Conservation (phyloP, 306 rosid species). For the Cicer pinnatifidum region DNA sequence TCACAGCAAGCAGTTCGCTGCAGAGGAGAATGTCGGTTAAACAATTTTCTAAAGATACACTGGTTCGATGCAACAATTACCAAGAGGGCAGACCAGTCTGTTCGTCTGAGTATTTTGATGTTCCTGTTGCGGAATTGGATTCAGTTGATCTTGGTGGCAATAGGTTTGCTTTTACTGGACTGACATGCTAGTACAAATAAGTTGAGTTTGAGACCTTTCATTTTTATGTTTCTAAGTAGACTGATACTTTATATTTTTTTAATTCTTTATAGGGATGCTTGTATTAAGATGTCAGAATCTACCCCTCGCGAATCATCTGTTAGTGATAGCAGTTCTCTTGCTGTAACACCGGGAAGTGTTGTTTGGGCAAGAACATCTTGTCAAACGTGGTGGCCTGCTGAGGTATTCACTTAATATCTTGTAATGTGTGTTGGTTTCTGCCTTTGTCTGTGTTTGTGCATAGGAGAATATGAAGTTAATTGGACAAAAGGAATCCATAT, state of each 20-base stretch:
- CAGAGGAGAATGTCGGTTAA: constrained; percentile 43
- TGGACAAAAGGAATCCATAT: constrained; percentile 17
- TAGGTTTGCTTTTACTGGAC: constrained; percentile 49
- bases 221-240: background rate
- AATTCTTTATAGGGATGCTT: constrained; percentile 44
- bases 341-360: constrained; percentile 56
- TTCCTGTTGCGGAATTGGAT: constrained; percentile 47
- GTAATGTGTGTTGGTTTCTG: constrained; percentile 12
- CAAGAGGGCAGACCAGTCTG: constrained; percentile 47
- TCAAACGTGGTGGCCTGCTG: constrained; percentile 69
- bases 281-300: constrained; percentile 44
- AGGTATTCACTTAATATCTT: constrained; percentile 48
- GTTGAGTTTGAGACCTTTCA: constrained; percentile 30
- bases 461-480: constrained; percentile 12
- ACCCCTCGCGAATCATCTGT: constrained; percentile 48
- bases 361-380: constrained; percentile 57
- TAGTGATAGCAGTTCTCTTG: constrained; percentile 50
- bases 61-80: constrained; percentile 54
- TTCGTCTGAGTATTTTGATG: constrained; percentile 52
- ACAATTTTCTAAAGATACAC: constrained; percentile 42
- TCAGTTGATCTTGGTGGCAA: constrained; percentile 42
- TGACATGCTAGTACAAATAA: constrained; percentile 28
- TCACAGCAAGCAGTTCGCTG: constrained; percentile 44
- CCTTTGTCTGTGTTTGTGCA: constrained; percentile 22
- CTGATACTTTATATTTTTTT: constrained; percentile 21